Percentiles rank a stretch among this genome's conserved stretches.
These are phyloP conservation scores for Sutorius eximius DNA, from an alignment of 1,284 basidiomycete species.

Conservation along the genomic window DNA sequence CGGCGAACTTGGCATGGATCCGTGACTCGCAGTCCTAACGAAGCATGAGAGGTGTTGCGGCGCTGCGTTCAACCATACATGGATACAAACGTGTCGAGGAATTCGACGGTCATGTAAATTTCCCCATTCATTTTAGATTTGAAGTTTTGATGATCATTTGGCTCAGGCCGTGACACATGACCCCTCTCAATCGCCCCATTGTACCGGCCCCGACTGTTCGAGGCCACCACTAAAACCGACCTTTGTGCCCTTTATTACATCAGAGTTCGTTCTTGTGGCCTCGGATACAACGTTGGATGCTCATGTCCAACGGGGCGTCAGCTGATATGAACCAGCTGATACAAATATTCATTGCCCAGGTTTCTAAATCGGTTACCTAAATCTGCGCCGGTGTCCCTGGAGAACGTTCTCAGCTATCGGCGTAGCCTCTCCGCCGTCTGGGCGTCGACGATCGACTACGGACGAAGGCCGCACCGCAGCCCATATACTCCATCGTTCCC, in stretches of 20 bases:
- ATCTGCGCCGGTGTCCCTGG: constrained; percentile 5
- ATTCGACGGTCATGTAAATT: neutral
- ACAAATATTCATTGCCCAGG: neutral
- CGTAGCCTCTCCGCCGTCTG: neutral
- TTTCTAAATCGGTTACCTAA: constrained; percentile 1
- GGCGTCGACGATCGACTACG: constrained; percentile 11
- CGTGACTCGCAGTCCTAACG: neutral
- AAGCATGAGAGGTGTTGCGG: neutral
- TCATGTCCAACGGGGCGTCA: neutral
- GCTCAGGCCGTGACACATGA: neutral
- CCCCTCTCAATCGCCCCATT: neutral
- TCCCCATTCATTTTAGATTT: constrained; percentile 12
- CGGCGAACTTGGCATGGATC: neutral
- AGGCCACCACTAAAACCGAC: neutral
- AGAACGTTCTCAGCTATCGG: neutral
- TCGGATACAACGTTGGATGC: too few relatives aligned
- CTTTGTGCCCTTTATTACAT: neutral
- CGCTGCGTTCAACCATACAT: neutral
- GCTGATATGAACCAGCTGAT: neutral
- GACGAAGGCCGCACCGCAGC: constrained; percentile 7
- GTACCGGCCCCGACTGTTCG: constrained; percentile 12
- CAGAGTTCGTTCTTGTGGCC: neutral
- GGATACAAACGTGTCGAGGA: neutral
- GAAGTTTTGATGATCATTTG: constrained; percentile 2
- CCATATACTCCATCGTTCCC: neutral